phyloP scores from a whole-genome alignment of 176 grass and related monocot genomes.

The Neostapfia colusana region DNA sequence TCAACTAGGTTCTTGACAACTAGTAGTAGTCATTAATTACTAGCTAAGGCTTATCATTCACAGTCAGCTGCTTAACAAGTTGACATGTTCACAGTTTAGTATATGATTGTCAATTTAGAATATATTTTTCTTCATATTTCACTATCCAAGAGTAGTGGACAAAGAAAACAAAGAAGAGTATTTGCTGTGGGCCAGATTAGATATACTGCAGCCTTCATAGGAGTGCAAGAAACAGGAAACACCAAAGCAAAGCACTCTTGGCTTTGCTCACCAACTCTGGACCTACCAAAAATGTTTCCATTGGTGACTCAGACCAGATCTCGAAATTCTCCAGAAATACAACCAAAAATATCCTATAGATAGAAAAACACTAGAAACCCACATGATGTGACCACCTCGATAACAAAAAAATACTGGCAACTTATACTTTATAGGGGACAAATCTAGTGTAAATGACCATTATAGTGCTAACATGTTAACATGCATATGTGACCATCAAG shows the following conservation, averaged over 20 bases:
- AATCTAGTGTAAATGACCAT: no score
- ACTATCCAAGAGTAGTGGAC: constrained; percentile 22
- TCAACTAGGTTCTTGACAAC: not conserved
- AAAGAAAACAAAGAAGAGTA: constrained; percentile 34
- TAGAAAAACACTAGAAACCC: not conserved
- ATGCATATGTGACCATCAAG: no score
- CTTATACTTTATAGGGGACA: no score
- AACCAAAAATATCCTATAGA: not conserved
- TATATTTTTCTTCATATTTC: constrained; percentile 3
- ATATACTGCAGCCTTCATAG: constrained; percentile 35
- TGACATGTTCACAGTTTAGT: not conserved
- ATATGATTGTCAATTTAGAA: not conserved
- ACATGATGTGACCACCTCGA: not conserved
- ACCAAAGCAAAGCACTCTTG: constrained; percentile 22
- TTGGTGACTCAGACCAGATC: not conserved
- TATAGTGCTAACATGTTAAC: no score
- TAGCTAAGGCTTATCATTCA: not conserved
- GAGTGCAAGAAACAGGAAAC: constrained; percentile 21
- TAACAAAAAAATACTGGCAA: not conserved
- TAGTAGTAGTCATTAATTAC: not conserved
- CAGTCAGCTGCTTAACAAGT: not conserved
- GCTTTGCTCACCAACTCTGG: constrained; percentile 17
- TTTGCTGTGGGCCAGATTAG: constrained; percentile 38
- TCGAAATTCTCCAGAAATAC: not conserved
- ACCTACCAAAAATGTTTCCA: constrained; percentile 3